These are phyloP conservation scores for Pleurotus platypus DNA, from an alignment of 768 basidiomycete species.

Conservation along the genomic window DNA sequence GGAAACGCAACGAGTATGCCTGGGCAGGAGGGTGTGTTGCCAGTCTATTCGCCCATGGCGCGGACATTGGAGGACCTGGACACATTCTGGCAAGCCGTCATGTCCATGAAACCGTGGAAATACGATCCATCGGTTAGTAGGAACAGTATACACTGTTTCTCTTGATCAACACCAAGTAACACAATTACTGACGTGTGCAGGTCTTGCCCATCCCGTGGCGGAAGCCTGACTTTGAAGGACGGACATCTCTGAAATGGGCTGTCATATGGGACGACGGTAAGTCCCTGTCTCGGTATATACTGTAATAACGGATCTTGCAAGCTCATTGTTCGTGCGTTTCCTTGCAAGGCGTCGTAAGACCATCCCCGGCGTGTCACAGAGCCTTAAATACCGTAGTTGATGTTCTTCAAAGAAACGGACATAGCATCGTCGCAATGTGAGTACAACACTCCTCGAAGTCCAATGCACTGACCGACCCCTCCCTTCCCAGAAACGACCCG, in stretches of 20 bases:
- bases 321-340: neutral
- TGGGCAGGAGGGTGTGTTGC: slow-evolving; percentile 57
- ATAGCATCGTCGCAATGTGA: slow-evolving; percentile 47
- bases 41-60: slow-evolving; percentile 59
- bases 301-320: neutral
- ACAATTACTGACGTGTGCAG: slow-evolving; percentile 15
- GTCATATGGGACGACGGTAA: slow-evolving; percentile 63
- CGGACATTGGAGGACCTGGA: slow-evolving; percentile 57
- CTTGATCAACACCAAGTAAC: no score
- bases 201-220: slow-evolving; percentile 42
- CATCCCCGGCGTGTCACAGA: slow-evolving; percentile 59
- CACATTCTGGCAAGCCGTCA: slow-evolving; percentile 58
- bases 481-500: slow-evolving; percentile 25
- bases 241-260: slow-evolving; percentile 44
- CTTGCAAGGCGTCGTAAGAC: slow-evolving; percentile 44
- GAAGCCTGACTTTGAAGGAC: slow-evolving; percentile 22
- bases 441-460: slow-evolving; percentile 10
- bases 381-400: slow-evolving; percentile 46
- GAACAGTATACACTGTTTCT: slow-evolving; percentile 17
- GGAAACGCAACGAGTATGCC: slow-evolving; percentile 43
- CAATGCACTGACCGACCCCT: neutral
- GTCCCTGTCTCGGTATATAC: slow-evolving; percentile 7
- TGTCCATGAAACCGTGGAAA: slow-evolving; percentile 61
- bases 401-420: slow-evolving; percentile 39
- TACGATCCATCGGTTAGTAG: slow-evolving; percentile 51